These are phyloP conservation scores for Colletotrichum sp. DNA, from an alignment of 2,329 filamentous ascomycete species.

Conservation along the genomic window DNA sequence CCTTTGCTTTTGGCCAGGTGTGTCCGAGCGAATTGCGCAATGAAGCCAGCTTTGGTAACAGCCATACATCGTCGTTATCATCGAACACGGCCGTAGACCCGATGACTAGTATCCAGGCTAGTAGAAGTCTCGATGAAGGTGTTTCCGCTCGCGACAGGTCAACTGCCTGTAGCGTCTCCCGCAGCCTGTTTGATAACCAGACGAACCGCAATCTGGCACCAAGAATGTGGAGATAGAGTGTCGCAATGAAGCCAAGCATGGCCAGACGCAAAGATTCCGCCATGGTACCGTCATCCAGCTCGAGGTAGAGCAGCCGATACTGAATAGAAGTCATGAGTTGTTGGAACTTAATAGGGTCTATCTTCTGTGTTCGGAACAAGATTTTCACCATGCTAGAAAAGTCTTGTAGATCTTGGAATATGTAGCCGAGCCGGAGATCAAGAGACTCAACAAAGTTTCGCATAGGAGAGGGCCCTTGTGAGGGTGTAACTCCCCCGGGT, in stretches of 20 bases:
- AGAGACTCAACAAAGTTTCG: constrained; percentile 13
- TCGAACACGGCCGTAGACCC: constrained; percentile 28
- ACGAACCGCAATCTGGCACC: constrained; percentile 23
- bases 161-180: not conserved
- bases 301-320: constrained; percentile 7
- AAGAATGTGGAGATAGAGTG: constrained; percentile 28
- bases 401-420: constrained; percentile 33
- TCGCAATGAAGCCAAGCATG: constrained; percentile 33
- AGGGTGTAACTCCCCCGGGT: not conserved
- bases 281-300: not conserved
- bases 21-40: constrained; percentile 3
- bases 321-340: constrained; percentile 4
- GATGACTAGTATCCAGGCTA: constrained; percentile 28
- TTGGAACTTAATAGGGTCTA: constrained; percentile 25
- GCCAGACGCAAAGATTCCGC: constrained; percentile 25
- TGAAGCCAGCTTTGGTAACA: constrained; percentile 21
- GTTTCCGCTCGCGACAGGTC: not conserved
- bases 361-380: constrained; percentile 25
- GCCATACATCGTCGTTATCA: constrained; percentile 24
- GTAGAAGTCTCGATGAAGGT: constrained; percentile 24
- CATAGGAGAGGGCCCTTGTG: not conserved
- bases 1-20: constrained; percentile 27
- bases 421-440: constrained; percentile 28
- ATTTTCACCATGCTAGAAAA: constrained; percentile 31
- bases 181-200: not conserved